These are phyloP conservation scores for Colletotrichum eremochloae DNA, from an alignment of 2,329 filamentous ascomycete genomes.

Conservation along the genomic window DNA sequence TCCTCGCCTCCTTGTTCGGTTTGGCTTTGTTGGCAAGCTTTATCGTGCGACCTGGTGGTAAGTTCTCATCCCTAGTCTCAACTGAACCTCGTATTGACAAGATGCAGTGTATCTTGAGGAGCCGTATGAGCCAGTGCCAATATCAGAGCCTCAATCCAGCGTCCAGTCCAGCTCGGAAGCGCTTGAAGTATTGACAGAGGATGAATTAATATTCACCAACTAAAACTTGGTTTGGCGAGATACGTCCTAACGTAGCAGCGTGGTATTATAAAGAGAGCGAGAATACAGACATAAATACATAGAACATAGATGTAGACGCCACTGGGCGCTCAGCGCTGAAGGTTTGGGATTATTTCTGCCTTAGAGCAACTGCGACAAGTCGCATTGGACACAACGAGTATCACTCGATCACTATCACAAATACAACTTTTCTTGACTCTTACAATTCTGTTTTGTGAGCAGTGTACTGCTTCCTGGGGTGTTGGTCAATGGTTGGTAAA, in stretches of 20 bases:
- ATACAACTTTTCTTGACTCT: constrained; percentile 12
- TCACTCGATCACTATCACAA: constrained; percentile 1
- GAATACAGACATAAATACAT: constrained; percentile 15
- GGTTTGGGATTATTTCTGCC: not conserved
- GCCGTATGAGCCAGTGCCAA: constrained; percentile 19
- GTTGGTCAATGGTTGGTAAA: not conserved
- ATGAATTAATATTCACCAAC: constrained; percentile 37
- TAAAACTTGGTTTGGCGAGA: not conserved
- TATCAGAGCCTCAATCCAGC: not conserved
- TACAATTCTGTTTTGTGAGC: too few species aligned
- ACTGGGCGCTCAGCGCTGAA: constrained; percentile 4
- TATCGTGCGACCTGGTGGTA: constrained; percentile 81
- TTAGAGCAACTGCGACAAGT: not conserved
- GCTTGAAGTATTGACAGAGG: constrained; percentile 25
- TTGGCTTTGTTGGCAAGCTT: constrained; percentile 76
- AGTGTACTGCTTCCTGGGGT: not conserved
- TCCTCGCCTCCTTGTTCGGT: constrained; percentile 76
- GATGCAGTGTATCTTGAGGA: constrained; percentile 40
- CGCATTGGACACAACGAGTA: not conserved
- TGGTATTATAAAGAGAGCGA: not conserved
- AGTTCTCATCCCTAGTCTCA: constrained; percentile 52
- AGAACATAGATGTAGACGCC: constrained; percentile 29
- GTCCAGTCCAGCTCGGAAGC: constrained; percentile 14
- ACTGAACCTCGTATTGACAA: not conserved
- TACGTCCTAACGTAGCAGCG: not conserved